Evolutionary conservation across 345 rosid genomes (phyloP).

Genomic region (Hypericum androsaemum): DNA sequence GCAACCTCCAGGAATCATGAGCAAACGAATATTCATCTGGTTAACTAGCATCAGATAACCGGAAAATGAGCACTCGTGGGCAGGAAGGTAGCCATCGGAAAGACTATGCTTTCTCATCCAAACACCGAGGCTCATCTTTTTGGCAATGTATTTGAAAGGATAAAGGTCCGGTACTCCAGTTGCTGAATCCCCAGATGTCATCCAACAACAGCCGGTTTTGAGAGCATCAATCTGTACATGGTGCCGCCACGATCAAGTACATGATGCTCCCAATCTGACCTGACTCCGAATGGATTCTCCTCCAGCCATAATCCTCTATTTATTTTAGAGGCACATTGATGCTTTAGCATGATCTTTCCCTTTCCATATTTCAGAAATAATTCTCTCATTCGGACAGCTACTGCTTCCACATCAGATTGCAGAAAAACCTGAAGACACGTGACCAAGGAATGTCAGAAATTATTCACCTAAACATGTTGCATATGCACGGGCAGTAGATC

Average conservation of each 20-base stretch:
- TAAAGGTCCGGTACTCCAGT: background rate
- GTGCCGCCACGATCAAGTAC: constrained; percentile 43
- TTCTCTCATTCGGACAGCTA: constrained; percentile 43
- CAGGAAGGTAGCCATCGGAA: too few relatives aligned
- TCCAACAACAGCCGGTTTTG: constrained; percentile 13
- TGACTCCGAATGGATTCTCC: constrained; percentile 57
- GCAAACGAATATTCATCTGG: too few relatives aligned
- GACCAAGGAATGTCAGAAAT: constrained; percentile 5
- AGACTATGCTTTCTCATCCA: too few relatives aligned
- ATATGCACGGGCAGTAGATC: too few relatives aligned
- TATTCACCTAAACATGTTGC: background rate
- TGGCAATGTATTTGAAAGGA: too few relatives aligned
- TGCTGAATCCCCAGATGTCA: background rate
- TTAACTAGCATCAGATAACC: too few relatives aligned
- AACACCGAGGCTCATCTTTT: too few relatives aligned
- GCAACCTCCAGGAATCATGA: too few relatives aligned
- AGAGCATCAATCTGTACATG: constrained; percentile 54
- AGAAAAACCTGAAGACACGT: constrained; percentile 37
- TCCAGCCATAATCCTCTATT: constrained; percentile 30
- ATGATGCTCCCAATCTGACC: constrained; percentile 64
- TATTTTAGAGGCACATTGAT: constrained; percentile 7
- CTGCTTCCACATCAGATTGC: constrained; percentile 55
- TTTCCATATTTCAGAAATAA: constrained; percentile 39
- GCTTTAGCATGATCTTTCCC: constrained; percentile 30
- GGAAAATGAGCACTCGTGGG: too few relatives aligned